Conservation (phyloP, 2,329 filamentous ascomycete species). For the Pseudogymnoascus sp. region DNA sequence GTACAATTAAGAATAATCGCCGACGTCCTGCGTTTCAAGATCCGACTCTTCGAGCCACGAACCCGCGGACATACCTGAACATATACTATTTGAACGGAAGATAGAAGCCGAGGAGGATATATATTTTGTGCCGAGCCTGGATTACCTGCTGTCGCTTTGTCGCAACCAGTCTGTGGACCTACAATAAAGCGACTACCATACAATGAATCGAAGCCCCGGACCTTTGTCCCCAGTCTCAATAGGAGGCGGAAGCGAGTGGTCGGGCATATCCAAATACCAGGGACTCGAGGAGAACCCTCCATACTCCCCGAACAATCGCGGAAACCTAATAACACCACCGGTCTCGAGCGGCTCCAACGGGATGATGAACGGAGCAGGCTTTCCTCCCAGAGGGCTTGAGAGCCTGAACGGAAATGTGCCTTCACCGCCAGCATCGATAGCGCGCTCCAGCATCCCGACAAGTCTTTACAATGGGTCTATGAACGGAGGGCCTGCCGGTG, state of each 20-base stretch:
- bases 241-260: conserved; percentile 70
- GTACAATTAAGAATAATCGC: conserved; percentile 5
- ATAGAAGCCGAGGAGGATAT: neutral
- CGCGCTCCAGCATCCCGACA: conserved; percentile 73
- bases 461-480: conserved; percentile 46
- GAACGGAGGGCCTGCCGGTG: conserved; percentile 43
- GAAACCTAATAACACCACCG: conserved; percentile 59
- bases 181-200: conserved; percentile 15
- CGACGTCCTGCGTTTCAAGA: conserved; percentile 6
- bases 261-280: conserved; percentile 59
- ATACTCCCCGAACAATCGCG: conserved; percentile 45
- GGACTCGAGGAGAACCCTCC: conserved; percentile 37
- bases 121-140: neutral
- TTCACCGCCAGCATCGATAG: conserved; percentile 83
- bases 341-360: conserved; percentile 54
- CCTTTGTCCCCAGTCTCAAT: conserved; percentile 75
- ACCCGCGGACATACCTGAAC: neutral
- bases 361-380: conserved; percentile 52
- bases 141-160: neutral
- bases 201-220: conserved; percentile 66
- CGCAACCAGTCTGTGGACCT: neutral
- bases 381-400: conserved; percentile 36
- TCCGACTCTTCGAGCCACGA: conserved; percentile 1
- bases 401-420: conserved; percentile 52
- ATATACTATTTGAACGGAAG: neutral